A percentile compares a stretch with the other conserved stretches of the same genome.
Conservation (phyloP, 768 basidiomycete genomes). For the Kwoniella shandongensis region DNA sequence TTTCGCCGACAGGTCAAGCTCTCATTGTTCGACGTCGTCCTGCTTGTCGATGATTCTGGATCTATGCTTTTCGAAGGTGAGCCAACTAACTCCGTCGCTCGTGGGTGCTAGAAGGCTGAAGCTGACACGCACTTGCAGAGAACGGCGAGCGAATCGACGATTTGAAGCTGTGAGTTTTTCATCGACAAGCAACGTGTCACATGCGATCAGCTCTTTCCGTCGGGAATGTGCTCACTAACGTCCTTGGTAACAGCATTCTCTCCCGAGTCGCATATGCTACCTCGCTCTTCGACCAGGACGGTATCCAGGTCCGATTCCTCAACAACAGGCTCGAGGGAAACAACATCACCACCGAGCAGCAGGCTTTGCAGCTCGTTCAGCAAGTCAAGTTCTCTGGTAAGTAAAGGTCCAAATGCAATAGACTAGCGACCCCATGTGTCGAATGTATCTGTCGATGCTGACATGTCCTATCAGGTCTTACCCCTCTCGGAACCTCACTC, state of each 20-base stretch:
- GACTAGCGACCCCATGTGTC: not conserved
- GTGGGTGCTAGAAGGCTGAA: not conserved
- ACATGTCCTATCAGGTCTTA: conserved; percentile 49
- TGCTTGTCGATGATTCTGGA: conserved; percentile 51
- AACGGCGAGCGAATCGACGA: conserved; percentile 56
- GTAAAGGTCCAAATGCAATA: not conserved
- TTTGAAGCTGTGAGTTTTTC: conserved; percentile 51
- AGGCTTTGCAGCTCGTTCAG: conserved; percentile 49
- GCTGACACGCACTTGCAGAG: conserved; percentile 22
- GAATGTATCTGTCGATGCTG: not conserved
- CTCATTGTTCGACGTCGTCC: conserved; percentile 53
- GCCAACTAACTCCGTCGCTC: too few species aligned
- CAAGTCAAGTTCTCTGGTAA: conserved; percentile 55
- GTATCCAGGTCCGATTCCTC: conserved; percentile 56
- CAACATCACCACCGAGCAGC: conserved; percentile 51
- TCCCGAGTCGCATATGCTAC: conserved; percentile 54
- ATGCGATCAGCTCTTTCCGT: not conserved
- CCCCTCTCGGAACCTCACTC: conserved; percentile 55
- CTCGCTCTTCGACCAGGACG: conserved; percentile 55
- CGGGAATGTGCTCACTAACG: not conserved
- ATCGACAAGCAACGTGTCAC: not conserved
- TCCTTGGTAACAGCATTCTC: conserved; percentile 32
- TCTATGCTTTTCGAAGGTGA: conserved; percentile 52
- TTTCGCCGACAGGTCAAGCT: conserved; percentile 43
- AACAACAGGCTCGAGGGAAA: conserved; percentile 55